Base-by-base conservation (phyloP, 495 filamentous ascomycete genomes). In the Sordaria brevicollis region DNA sequence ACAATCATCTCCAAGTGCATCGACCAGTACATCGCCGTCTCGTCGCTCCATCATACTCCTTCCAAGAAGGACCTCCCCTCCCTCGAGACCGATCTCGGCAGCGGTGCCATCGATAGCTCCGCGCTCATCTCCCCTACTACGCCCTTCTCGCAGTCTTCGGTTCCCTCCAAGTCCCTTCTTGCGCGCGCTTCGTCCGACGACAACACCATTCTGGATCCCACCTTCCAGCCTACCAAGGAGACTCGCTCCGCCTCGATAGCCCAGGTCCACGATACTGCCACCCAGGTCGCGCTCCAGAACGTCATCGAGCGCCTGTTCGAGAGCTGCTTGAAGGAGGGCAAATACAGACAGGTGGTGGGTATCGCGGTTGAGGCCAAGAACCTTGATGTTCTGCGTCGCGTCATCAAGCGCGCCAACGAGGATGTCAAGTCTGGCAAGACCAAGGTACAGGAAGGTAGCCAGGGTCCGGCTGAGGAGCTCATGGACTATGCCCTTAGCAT, bases 1-100 rank as follows among this genome's bases (percentile, higher is more conserved):
- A 99, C 96, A 35, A 98, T 99, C 77, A 93, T 98, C 77, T 91
- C 94, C 25, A 97, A 95, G 86, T 99, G 96, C 77, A 88, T 99
- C 75, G 96, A 99, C 79, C 95, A 96, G 68, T 99, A 97, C 79
- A 97, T 99, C 76, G 88, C 91, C 67, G 86, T 94, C 62, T 93
- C 92, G 67, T 89, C 89, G 49, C 84, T 87, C 74, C 89, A 89
- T 75, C 87, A 92, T 73, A 84, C 86, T 68, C 81, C 79, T 35
- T 77, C 83, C 34, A 79, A 81, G 65, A 74, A 77, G 67, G 74
- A 80, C 71, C 82, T 90, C 5, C 87, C 89, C 35, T 86, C 92
- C 69, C 83, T 96, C 33, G 88, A 88, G 69, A 95, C 91, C 13
- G 87, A 91, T 33, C 94, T 95, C 49, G 83, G 86, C 10, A 88